These are phyloP conservation scores for Sporisorium scitamineum DNA, from an alignment of 1,284 basidiomycete species.

Conservation along the genomic window DNA sequence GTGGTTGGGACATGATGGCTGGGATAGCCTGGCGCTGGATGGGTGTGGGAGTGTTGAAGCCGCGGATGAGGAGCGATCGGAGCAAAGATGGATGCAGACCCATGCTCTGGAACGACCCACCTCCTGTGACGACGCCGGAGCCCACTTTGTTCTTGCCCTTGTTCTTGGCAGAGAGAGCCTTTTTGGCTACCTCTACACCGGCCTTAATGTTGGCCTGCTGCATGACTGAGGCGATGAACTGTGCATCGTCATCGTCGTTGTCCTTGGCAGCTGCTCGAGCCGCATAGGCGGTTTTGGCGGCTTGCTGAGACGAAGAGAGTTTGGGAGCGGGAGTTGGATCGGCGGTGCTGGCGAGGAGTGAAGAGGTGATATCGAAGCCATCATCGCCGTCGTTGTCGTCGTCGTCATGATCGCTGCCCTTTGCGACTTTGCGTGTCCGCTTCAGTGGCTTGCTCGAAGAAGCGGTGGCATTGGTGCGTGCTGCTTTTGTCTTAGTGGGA, in stretches of 20 bases:
- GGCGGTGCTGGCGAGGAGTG: constrained; percentile 25
- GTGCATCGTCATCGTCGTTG: constrained; percentile 61
- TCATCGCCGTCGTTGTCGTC: constrained; percentile 30
- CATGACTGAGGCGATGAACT: constrained; percentile 65
- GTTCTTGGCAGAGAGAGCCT: constrained; percentile 46
- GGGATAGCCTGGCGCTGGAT: constrained; percentile 94
- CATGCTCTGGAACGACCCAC: constrained; percentile 68
- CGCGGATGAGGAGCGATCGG: constrained; percentile 87
- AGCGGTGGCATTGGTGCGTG: constrained; percentile 25
- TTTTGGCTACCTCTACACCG: constrained; percentile 61
- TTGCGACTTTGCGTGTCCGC: constrained; percentile 8
- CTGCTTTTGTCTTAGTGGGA: constrained; percentile 18
- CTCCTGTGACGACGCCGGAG: constrained; percentile 60
- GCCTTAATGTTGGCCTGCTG: constrained; percentile 66
- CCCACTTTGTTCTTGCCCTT: constrained; percentile 61
- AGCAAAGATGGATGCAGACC: constrained; percentile 82
- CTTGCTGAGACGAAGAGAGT: constrained; percentile 15
- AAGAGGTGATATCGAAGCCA: constrained; percentile 40
- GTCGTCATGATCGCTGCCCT: constrained; percentile 15
- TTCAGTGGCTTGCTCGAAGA: constrained; percentile 30
- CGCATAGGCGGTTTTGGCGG: constrained; percentile 14
- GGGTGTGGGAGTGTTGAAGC: constrained; percentile 93
- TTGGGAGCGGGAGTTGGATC: constrained; percentile 10
- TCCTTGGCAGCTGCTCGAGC: constrained; percentile 25
- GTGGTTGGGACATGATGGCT: constrained; percentile 83